A percentile compares a stretch with the other conserved stretches of the same genome.
Evolutionary conservation across 108 stramenopile species (phyloP).

Genomic region (Fistulifera pelliculosa): DNA sequence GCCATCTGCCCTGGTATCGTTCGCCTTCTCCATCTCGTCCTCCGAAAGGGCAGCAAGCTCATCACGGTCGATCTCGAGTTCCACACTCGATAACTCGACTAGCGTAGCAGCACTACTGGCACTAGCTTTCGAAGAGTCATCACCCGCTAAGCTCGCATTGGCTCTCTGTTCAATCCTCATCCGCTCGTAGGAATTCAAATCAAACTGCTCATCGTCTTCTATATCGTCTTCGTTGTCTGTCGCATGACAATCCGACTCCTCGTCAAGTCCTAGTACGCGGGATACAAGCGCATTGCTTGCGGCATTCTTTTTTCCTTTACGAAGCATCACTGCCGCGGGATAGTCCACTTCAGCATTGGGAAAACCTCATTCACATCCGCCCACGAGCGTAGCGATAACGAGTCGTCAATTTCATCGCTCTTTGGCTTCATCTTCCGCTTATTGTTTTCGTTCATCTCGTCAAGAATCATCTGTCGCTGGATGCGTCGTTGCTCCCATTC

Average conservation of each 20-base stretch:
- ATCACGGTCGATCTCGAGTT: conserved; percentile 49
- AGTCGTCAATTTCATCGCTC: conserved; percentile 14
- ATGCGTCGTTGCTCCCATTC: conserved; percentile 26
- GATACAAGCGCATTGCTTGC: conserved; percentile 34
- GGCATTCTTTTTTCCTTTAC: conserved; percentile 41
- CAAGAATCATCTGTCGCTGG: not conserved
- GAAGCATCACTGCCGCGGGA: conserved; percentile 34
- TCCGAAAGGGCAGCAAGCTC: conserved; percentile 69
- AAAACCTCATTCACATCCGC: conserved; percentile 60
- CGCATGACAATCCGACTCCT: conserved; percentile 16
- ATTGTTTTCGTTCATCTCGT: not conserved
- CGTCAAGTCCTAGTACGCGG: conserved; percentile 2
- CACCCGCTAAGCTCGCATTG: conserved; percentile 7
- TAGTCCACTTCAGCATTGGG: conserved; percentile 55
- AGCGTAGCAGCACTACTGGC: conserved; percentile 28
- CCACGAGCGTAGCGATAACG: conserved; percentile 40
- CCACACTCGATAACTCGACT: conserved; percentile 36
- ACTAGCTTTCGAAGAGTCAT: conserved; percentile 25
- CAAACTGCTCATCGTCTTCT: conserved; percentile 26
- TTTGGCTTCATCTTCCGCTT: conserved; percentile 12
- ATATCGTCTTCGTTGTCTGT: conserved; percentile 26
- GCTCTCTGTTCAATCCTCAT: not conserved
- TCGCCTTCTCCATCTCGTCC: conserved; percentile 12
- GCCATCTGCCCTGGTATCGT: conserved; percentile 7
- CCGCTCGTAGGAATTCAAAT: conserved; percentile 10